Conservation (phyloP, 805 yeast species). For the Candida tibetensis region DNA sequence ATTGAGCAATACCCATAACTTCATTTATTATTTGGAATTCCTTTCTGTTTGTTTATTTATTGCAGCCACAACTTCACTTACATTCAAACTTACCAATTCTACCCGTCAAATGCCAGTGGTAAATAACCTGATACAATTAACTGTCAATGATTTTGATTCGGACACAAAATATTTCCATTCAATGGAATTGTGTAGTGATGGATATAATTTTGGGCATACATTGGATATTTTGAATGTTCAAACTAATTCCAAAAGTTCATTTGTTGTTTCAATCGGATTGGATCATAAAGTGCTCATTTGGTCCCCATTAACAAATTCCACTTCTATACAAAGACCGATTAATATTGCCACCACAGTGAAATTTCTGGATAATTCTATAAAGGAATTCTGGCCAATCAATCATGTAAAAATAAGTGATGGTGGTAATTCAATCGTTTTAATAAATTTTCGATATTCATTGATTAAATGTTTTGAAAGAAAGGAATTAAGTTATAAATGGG, state of each 20-base stretch:
- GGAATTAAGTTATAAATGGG: slow-evolving; percentile 58
- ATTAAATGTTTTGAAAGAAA: slow-evolving; percentile 62
- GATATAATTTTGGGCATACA: slow-evolving; percentile 46
- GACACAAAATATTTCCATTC: slow-evolving; percentile 25
- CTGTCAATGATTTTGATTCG: background rate
- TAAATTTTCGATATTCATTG: slow-evolving; percentile 47
- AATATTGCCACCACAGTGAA: slow-evolving; percentile 42
- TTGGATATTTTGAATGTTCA: slow-evolving; percentile 61
- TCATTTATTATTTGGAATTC: slow-evolving; percentile 56
- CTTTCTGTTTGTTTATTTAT: slow-evolving; percentile 49
- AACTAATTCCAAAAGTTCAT: slow-evolving; percentile 59
- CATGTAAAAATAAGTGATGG: slow-evolving; percentile 55
- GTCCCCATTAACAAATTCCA: slow-evolving; percentile 54
- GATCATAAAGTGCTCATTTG: slow-evolving; percentile 72
- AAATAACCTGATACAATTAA: background rate
- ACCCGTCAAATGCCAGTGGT: background rate
- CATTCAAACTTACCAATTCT: slow-evolving; percentile 28
- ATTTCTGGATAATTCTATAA: slow-evolving; percentile 23
- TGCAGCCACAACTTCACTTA: slow-evolving; percentile 45
- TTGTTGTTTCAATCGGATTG: slow-evolving; percentile 67
- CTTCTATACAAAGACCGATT: slow-evolving; percentile 17
- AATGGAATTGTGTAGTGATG: slow-evolving; percentile 25
- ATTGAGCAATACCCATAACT: slow-evolving; percentile 37
- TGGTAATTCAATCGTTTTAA: slow-evolving; percentile 57
- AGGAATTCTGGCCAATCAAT: slow-evolving; percentile 61